A percentile compares a stretch with the other conserved stretches of the same genome.
phyloP scores from a whole-genome alignment of 257 asterid genomes.

The Solanum bukasovii region DNA sequence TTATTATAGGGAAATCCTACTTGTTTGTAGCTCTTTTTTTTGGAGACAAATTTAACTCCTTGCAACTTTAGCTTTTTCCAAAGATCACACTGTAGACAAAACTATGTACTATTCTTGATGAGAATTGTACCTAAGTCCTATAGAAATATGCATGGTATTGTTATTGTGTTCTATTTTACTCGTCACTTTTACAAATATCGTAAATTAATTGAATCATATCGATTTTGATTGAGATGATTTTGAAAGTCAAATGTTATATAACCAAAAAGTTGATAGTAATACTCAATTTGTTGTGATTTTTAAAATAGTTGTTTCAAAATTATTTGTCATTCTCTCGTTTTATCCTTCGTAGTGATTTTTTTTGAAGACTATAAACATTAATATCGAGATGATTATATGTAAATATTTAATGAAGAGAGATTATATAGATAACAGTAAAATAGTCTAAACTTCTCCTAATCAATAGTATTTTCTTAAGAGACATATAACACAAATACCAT shows the following conservation, averaged over 20 bases:
- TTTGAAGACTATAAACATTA: too few species aligned
- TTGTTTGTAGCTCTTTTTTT: not conserved
- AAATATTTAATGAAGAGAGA: too few species aligned
- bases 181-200: too few species aligned
- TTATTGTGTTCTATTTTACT: too few species aligned
- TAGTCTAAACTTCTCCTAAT: not conserved
- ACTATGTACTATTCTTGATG: not conserved
- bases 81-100: not conserved
- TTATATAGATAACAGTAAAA: too few species aligned
- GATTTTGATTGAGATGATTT: not conserved
- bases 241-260: not conserved
- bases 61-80: not conserved
- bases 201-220: too few species aligned
- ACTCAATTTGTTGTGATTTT: too few species aligned
- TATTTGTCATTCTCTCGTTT: too few species aligned
- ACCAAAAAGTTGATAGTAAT: not conserved
- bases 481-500: not conserved
- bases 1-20: not conserved
- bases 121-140: not conserved
- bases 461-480: not conserved
- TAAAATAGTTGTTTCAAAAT: too few species aligned
- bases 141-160: not conserved
- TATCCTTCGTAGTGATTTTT: too few species aligned
- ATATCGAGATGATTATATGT: not conserved
- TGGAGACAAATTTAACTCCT: not conserved